These are phyloP conservation scores for Dendrostoma leiphaemia DNA, from an alignment of 2,329 filamentous ascomycete species.

Conservation along the genomic window DNA sequence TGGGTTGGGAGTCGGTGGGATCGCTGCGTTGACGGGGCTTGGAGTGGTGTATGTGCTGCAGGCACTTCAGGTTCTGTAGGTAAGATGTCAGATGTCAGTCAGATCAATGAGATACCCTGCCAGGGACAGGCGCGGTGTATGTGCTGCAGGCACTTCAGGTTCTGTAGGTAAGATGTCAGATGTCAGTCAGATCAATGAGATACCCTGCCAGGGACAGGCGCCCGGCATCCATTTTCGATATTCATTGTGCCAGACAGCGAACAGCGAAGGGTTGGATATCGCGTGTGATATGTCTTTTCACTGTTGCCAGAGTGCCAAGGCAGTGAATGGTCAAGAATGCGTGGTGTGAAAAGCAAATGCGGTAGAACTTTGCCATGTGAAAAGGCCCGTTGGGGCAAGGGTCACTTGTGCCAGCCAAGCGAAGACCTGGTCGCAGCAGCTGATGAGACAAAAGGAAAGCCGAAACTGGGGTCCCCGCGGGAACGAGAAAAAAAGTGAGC, in stretches of 20 bases:
- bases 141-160: constrained; percentile 17
- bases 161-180: neutral
- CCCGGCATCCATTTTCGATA: neutral
- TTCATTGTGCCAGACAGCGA: too few species aligned
- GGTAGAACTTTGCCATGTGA: too few species aligned
- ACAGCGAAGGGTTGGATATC: too few species aligned
- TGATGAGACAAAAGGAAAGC: neutral
- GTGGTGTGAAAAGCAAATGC: too few species aligned
- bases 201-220: neutral
- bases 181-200: neutral
- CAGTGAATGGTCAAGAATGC: too few species aligned
- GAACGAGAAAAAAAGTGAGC: neutral
- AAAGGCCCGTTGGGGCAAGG: too few species aligned
- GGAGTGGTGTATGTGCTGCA: constrained; percentile 15
- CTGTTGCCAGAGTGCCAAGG: too few species aligned
- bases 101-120: too few species aligned
- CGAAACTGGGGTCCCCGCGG: constrained; percentile 7
- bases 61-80: constrained; percentile 16
- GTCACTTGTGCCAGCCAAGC: too few species aligned
- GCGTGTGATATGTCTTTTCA: neutral
- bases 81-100: neutral
- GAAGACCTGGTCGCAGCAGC: neutral
- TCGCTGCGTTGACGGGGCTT: constrained; percentile 5
- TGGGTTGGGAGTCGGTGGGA: constrained; percentile 2
- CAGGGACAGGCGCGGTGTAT: constrained; percentile 6